Percentiles rank a stretch among this genome's conserved stretches.
phyloP scores from a whole-genome alignment of 495 filamentous ascomycete genomes.

The Chaetomidium leptoderma region DNA sequence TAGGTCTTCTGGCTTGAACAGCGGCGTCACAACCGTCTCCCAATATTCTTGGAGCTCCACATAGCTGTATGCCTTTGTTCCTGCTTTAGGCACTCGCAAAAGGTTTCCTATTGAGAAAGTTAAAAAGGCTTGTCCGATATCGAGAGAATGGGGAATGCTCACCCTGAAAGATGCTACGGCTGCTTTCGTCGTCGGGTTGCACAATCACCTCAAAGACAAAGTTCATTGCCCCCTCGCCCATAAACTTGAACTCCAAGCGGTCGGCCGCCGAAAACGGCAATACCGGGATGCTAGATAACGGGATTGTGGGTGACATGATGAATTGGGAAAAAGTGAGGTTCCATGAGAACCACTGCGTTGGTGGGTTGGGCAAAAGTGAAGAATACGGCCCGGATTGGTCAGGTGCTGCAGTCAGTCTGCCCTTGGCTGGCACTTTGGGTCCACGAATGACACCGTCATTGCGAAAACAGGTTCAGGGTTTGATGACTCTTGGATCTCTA shows the following conservation, averaged over 20 bases:
- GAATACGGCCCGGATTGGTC: neutral
- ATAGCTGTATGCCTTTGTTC: conserved; percentile 51
- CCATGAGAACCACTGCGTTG: neutral
- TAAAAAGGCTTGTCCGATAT: neutral
- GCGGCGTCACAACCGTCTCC: conserved; percentile 51
- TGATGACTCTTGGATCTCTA: neutral
- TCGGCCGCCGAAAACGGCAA: neutral
- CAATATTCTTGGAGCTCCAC: conserved; percentile 55
- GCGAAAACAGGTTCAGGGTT: neutral
- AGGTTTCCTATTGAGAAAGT: conserved; percentile 46
- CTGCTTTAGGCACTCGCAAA: conserved; percentile 63
- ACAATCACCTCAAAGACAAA: conserved; percentile 59
- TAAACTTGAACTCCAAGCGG: conserved; percentile 29
- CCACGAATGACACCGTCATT: neutral
- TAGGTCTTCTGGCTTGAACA: conserved; percentile 55
- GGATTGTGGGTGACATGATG: neutral
- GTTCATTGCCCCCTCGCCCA: conserved; percentile 67
- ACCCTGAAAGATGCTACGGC: conserved; percentile 22
- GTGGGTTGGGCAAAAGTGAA: neutral
- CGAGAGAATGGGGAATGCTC: neutral
- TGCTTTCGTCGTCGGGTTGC: conserved; percentile 23
- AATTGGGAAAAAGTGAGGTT: neutral
- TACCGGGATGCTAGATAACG: neutral
- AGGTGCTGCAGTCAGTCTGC: neutral
- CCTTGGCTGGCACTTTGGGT: neutral